These are phyloP conservation scores for Chromosphaera perkinsii DNA, from an alignment of 208 protist species.

Conservation along the genomic window DNA sequence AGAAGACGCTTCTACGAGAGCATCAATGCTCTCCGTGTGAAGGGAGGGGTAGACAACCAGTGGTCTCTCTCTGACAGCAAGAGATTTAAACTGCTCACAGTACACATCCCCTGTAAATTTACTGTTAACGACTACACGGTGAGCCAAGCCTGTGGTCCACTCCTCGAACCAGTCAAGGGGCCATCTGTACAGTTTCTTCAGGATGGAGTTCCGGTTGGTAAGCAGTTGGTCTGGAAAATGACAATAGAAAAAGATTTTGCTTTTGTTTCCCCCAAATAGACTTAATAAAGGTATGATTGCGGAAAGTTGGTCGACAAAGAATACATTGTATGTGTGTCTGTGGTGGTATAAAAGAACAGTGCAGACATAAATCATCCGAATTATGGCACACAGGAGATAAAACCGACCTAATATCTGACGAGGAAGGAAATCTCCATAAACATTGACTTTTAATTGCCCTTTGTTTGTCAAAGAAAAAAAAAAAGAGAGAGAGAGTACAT, in stretches of 20 bases:
- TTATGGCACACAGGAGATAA: constrained; percentile 38
- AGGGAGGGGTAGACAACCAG: constrained; percentile 30
- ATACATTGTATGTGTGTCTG: constrained; percentile 6
- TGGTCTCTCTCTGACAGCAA: neutral
- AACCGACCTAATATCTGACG: constrained; percentile 67
- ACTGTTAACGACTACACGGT: constrained; percentile 68
- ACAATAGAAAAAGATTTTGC: constrained; percentile 89
- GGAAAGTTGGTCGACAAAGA: constrained; percentile 50
- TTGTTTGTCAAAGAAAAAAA: neutral
- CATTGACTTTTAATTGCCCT: constrained; percentile 63
- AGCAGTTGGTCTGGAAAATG: constrained; percentile 91
- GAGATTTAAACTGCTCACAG: constrained; percentile 34
- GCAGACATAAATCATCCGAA: constrained; percentile 29
- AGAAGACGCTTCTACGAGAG: too few relatives aligned
- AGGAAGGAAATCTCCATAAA: constrained; percentile 76
- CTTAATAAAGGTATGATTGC: constrained; percentile 26
- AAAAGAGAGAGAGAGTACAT: neutral
- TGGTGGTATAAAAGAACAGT: neutral
- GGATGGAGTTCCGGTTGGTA: constrained; percentile 1
- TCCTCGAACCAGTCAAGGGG: constrained; percentile 34
- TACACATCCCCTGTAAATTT: constrained; percentile 56
- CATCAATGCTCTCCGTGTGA: too few relatives aligned
- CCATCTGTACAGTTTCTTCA: constrained; percentile 27
- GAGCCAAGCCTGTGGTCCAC: constrained; percentile 40
- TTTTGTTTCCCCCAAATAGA: constrained; percentile 9